Conservation (phyloP, 2,329 filamentous ascomycete genomes). For the Penicillium sp. region DNA sequence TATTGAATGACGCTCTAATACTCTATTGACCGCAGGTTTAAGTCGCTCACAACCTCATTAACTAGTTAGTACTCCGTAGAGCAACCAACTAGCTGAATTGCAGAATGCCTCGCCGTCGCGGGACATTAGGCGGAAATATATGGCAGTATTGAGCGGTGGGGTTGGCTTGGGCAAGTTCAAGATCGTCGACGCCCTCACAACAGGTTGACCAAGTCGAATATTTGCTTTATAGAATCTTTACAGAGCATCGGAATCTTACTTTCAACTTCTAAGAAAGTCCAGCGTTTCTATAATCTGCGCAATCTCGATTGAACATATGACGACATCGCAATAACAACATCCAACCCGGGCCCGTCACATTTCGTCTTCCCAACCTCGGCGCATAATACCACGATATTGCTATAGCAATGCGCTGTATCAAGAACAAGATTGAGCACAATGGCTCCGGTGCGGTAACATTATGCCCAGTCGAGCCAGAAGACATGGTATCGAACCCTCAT, state of each 20-base stretch:
- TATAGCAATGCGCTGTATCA: slow-evolving; percentile 61
- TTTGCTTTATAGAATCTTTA: background rate
- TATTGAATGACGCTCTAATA: too few relatives aligned
- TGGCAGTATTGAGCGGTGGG: slow-evolving; percentile 20
- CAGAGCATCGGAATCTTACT: too few relatives aligned
- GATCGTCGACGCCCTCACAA: background rate
- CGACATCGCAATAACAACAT: slow-evolving; percentile 1
- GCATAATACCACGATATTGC: background rate
- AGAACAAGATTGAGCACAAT: slow-evolving; percentile 63
- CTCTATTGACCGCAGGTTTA: too few relatives aligned
- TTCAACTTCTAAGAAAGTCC: background rate
- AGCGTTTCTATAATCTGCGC: background rate
- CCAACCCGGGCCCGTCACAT: background rate
- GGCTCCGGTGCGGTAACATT: slow-evolving; percentile 64
- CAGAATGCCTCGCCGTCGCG: too few relatives aligned
- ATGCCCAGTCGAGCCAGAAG: slow-evolving; percentile 68
- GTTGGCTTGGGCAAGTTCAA: slow-evolving; percentile 4
- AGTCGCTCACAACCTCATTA: too few relatives aligned
- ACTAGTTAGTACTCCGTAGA: too few relatives aligned
- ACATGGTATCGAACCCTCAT: slow-evolving; percentile 55
- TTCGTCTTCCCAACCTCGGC: background rate
- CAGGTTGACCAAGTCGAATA: background rate
- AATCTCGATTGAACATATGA: background rate
- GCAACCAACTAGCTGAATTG: too few relatives aligned
- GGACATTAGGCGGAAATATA: slow-evolving; percentile 6